Base-by-base conservation (phyloP, 1,139 yeast genomes). In the Neolecta irregularis region DNA sequence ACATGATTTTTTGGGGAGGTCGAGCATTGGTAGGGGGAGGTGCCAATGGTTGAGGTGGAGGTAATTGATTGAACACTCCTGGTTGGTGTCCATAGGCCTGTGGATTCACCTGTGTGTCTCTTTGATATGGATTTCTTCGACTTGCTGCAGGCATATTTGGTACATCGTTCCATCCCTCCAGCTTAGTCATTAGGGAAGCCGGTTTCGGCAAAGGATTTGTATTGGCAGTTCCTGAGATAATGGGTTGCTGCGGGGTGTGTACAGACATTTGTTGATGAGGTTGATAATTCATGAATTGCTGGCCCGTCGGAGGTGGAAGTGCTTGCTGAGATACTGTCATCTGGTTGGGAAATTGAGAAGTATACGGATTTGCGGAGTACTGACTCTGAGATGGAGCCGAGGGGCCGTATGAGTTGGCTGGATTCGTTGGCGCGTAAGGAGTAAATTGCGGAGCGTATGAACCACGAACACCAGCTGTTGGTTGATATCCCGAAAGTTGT, bases 151-250 rank as follows among this genome's bases (percentile, higher is more conserved):
- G 58, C 47, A 19, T 69, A n/a, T 74, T 65, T 34, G 95, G 94
- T 45, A 85, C 62, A 55, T 85, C 95, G 51, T 85, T 85, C 95
- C 95, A 85, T 3, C 95, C 95, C 34, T 78, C 88, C 32, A 74
- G 74, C 32, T 76, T 76, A 49, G 65, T 69, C n/a, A n/a, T n/a
- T n/a, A n/a, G n/a, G n/a, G n/a, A n/a, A n/a, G n/a, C n/a, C n/a
- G n/a, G n/a, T 47, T 64, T 68, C 33, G 62, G 58, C 7, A 61
- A 49, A 12, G 41, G 41, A 15, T 35, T 33, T n/a, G 42, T 18
- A 24, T 30, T 7, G 40, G 41, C 18, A 48, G 46, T 30, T 38
- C 44, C 30, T 34, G 39, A 19, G 30, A 22, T 8, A 38, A 33
- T 6, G 30, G 24, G 15, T n/a, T 31, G 31, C n/a, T 31, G 30